Conservation (phyloP, 1,284 basidiomycete species). For the Rhizoctonia solani region DNA sequence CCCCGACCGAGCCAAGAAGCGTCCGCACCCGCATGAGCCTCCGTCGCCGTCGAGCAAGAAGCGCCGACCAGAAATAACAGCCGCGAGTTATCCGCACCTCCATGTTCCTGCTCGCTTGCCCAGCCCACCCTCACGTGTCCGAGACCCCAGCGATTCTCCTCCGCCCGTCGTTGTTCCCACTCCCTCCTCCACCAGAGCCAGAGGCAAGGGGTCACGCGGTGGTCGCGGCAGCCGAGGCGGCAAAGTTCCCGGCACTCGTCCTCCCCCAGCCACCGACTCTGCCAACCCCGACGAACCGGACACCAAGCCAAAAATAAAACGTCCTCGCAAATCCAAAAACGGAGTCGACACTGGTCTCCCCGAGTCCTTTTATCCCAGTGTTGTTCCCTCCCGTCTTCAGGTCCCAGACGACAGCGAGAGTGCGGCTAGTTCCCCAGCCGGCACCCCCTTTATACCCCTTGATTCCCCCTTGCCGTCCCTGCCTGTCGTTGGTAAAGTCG, state of each 20-base stretch:
- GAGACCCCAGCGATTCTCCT: neutral
- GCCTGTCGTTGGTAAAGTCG: constrained; percentile 18
- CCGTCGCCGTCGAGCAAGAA: constrained; percentile 20
- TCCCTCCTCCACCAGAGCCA: neutral
- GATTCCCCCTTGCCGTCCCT: constrained; percentile 9
- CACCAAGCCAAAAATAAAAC: constrained; percentile 22
- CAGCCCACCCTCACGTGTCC: neutral
- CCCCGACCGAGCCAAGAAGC: constrained; percentile 30
- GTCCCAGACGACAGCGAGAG: constrained; percentile 7
- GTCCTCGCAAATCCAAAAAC: constrained; percentile 8
- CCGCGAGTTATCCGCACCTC: constrained; percentile 21
- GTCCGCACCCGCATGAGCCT: neutral
- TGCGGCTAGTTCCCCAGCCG: constrained; percentile 12
- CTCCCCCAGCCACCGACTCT: no score
- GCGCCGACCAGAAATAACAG: neutral
- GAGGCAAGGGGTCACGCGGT: constrained; percentile 23
- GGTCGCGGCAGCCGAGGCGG: constrained; percentile 7
- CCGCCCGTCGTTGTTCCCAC: neutral
- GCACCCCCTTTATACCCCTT: constrained; percentile 17
- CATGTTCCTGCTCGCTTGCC: constrained; percentile 21
- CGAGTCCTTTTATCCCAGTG: constrained; percentile 12
- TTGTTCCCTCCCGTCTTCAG: neutral
- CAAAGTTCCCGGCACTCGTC: neutral
- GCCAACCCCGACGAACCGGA: no score
- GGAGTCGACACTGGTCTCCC: constrained; percentile 7